These are phyloP conservation scores for Cornus florida DNA, from an alignment of 148 eudicot species.

Conservation along the genomic window DNA sequence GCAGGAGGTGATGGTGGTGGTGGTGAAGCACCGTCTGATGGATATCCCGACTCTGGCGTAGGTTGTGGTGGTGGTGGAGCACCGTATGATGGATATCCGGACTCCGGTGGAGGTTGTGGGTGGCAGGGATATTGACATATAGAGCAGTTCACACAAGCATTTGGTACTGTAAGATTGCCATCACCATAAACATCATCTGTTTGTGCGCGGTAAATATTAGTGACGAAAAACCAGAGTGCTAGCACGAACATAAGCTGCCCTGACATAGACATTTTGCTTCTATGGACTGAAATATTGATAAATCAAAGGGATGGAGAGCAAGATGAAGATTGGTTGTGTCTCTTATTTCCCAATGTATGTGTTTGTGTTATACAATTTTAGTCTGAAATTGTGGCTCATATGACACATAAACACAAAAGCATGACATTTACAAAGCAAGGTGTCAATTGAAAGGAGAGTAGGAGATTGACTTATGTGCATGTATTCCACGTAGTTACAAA, in stretches of 20 bases:
- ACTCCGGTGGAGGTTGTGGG: constrained; percentile 15
- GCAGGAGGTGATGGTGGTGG: constrained; percentile 20
- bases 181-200: constrained; percentile 10
- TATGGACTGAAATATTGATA: not conserved
- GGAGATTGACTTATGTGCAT: too few relatives aligned
- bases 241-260: not conserved
- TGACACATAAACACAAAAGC: not conserved
- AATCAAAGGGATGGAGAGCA: not conserved
- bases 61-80: constrained; percentile 5
- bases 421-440: constrained; percentile 4
- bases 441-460: not conserved
- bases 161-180: not conserved
- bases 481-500: too few relatives aligned
- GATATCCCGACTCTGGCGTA: too few relatives aligned
- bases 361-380: not conserved
- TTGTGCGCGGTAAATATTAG: not conserved
- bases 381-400: not conserved
- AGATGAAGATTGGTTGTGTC: not conserved
- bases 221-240: not conserved
- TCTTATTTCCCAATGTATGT: too few relatives aligned
- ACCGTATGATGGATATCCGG: not conserved
- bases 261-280: not conserved
- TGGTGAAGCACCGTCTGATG: constrained; percentile 6
- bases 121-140: constrained; percentile 18
- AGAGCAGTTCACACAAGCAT: constrained; percentile 2